These are phyloP conservation scores for Auriscalpium vulgare DNA, from an alignment of 768 basidiomycete species.

Conservation along the genomic window DNA sequence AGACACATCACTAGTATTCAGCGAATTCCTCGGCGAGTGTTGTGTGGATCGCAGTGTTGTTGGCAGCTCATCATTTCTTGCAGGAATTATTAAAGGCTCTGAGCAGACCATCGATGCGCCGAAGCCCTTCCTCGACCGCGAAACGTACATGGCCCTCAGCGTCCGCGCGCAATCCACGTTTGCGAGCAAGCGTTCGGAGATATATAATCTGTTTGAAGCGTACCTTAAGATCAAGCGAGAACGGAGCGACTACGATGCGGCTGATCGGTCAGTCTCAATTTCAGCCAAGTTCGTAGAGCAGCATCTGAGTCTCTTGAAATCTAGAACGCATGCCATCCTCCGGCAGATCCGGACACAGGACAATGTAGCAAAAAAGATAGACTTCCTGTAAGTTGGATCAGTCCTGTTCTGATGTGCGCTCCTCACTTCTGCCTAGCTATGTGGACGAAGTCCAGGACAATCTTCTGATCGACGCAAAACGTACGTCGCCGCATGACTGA, in stretches of 20 bases:
- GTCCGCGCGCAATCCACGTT: conserved; percentile 28
- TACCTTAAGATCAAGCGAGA: conserved; percentile 42
- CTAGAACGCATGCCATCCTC: conserved; percentile 47
- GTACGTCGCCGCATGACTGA: conserved; percentile 28
- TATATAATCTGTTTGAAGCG: conserved; percentile 33
- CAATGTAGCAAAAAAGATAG: conserved; percentile 29
- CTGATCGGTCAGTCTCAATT: conserved; percentile 41
- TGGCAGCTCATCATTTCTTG: not conserved
- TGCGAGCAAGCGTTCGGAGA: conserved; percentile 32
- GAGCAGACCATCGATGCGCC: conserved; percentile 35
- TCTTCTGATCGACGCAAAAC: conserved; percentile 51
- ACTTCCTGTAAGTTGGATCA: conserved; percentile 41
- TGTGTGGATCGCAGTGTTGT: not conserved
- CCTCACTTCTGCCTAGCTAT: conserved; percentile 35
- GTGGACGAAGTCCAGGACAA: conserved; percentile 67
- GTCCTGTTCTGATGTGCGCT: not conserved
- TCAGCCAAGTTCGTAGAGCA: conserved; percentile 11
- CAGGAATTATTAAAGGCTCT: conserved; percentile 61
- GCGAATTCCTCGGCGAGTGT: conserved; percentile 53
- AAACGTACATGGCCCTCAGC: not conserved
- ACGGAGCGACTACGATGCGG: conserved; percentile 41
- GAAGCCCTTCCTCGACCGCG: conserved; percentile 4
- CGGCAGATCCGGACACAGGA: conserved; percentile 22
- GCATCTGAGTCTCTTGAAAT: not conserved
- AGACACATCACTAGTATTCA: conserved; percentile 45